Conservation (phyloP, 2,329 filamentous ascomycete species). For the Massarina eburnea region DNA sequence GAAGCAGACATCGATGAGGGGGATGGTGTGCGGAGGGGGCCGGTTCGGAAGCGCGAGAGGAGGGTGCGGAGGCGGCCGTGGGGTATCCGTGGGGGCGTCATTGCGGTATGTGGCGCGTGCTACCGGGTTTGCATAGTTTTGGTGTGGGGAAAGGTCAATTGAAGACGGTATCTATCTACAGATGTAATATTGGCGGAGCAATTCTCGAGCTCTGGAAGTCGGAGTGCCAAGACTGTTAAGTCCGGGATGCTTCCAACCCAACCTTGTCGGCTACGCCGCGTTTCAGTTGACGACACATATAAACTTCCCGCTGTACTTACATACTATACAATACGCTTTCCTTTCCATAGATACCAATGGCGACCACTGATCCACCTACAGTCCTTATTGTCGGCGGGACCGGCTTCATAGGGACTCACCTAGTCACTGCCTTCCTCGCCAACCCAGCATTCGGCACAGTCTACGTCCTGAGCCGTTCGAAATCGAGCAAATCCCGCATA, state of each 20-base stretch:
- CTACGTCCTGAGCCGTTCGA: slow-evolving; percentile 11
- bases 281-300: too few relatives aligned
- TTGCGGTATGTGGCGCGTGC: slow-evolving; percentile 10
- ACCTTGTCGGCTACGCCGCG: not conserved
- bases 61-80: slow-evolving; percentile 1
- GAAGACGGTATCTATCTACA: not conserved
- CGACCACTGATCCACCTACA: not conserved
- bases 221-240: slow-evolving; percentile 8
- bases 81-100: slow-evolving; percentile 24
- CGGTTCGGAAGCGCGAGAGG: slow-evolving; percentile 11
- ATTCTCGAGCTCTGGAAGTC: slow-evolving; percentile 4
- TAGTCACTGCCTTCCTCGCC: slow-evolving; percentile 10
- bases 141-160: not conserved
- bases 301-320: too few relatives aligned
- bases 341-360: not conserved
- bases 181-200: not conserved
- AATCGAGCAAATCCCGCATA: slow-evolving; percentile 8
- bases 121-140: slow-evolving; percentile 19
- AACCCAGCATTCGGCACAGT: slow-evolving; percentile 9
- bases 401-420: slow-evolving; percentile 14
- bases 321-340: not conserved
- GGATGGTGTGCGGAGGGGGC: not conserved
- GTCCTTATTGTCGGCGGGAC: slow-evolving; percentile 15
- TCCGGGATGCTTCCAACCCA: not conserved
- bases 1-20: not conserved